phyloP scores from a whole-genome alignment of 306 rosid genomes.

The Adenanthera pavonina region DNA sequence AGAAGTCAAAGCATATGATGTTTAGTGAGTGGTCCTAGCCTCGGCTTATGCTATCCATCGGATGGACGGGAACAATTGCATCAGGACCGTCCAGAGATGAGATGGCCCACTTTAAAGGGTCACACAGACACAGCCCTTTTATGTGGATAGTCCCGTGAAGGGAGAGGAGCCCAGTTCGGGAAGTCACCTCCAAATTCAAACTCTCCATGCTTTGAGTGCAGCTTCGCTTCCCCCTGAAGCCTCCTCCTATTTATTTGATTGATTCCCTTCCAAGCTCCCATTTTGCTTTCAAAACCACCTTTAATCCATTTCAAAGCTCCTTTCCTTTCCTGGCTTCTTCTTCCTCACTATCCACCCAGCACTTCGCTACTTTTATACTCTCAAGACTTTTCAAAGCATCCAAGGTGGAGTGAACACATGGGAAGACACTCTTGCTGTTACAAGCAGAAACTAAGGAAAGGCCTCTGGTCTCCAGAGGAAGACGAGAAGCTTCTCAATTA shows the following conservation, averaged over 20 bases:
- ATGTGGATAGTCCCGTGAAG: slow-evolving; percentile 46
- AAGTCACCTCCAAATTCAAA: slow-evolving; percentile 41
- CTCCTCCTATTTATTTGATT: slow-evolving; percentile 75
- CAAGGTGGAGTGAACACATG: slow-evolving; percentile 53
- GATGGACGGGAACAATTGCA: slow-evolving; percentile 31
- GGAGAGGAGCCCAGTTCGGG: slow-evolving; percentile 35
- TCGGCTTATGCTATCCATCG: slow-evolving; percentile 26
- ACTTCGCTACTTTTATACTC: slow-evolving; percentile 26
- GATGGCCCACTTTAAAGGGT: slow-evolving; percentile 39
- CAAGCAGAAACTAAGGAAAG: slow-evolving; percentile 94
- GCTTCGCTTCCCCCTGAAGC: slow-evolving; percentile 36
- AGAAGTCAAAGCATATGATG: slow-evolving; percentile 39
- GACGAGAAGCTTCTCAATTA: slow-evolving; percentile 88
- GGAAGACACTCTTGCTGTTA: slow-evolving; percentile 98
- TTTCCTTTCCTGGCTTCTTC: slow-evolving; percentile 18
- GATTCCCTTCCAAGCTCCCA: slow-evolving; percentile 71
- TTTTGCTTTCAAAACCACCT: slow-evolving; percentile 56
- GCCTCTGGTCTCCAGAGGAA: slow-evolving; percentile 99
- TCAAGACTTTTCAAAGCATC: slow-evolving; percentile 44
- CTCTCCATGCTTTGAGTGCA: slow-evolving; percentile 37
- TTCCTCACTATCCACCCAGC: slow-evolving; percentile 37
- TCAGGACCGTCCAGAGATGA: slow-evolving; percentile 48
- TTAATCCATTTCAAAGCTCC: slow-evolving; percentile 28
- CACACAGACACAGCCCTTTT: slow-evolving; percentile 29
- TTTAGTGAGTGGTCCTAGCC: background rate